Conservation (phyloP, 371 early-diverging fungal genomes). For the Rhizopus stolonifer region DNA sequence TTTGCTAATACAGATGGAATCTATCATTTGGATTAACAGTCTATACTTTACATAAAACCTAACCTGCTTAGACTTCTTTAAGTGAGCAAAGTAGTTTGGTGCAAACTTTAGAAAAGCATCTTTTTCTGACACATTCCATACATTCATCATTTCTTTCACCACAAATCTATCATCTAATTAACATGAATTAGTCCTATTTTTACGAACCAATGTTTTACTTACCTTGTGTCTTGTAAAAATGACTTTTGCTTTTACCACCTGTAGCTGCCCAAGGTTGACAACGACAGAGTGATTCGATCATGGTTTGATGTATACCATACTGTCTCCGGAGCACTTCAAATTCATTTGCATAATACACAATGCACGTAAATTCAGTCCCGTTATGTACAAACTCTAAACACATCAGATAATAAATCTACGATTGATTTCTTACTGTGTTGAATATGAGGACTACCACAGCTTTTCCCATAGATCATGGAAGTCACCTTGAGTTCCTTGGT, state of each 20-base stretch:
- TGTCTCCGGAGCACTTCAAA: conserved; percentile 82
- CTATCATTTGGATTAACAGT: conserved; percentile 8
- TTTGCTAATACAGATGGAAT: conserved; percentile 84
- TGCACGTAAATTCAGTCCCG: conserved; percentile 71
- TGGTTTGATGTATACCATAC: conserved; percentile 75
- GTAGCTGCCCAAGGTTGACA: conserved; percentile 76
- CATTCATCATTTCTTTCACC: conserved; percentile 82
- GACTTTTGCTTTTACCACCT: conserved; percentile 82
- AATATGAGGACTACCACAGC: conserved; percentile 34
- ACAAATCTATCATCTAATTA: conserved; percentile 79
- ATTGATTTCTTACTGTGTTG: conserved; percentile 34
- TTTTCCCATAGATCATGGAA: conserved; percentile 8
- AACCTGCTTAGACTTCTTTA: conserved; percentile 54
- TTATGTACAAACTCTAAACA: conserved; percentile 70
- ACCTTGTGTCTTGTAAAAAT: conserved; percentile 66
- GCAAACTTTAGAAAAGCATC: conserved; percentile 89
- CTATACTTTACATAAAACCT: background rate
- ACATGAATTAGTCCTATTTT: background rate
- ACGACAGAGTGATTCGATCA: conserved; percentile 77
- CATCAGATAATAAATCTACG: background rate
- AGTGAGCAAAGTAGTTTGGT: conserved; percentile 88
- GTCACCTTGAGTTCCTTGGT: conserved; percentile 31
- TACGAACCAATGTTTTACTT: conserved; percentile 1
- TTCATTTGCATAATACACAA: conserved; percentile 82
- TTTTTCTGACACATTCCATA: conserved; percentile 76